Percentiles rank a stretch among this genome's conserved stretches.
phyloP scores from a whole-genome alignment of 371 early-diverging fungal genomes.

The Mortierella sp. region DNA sequence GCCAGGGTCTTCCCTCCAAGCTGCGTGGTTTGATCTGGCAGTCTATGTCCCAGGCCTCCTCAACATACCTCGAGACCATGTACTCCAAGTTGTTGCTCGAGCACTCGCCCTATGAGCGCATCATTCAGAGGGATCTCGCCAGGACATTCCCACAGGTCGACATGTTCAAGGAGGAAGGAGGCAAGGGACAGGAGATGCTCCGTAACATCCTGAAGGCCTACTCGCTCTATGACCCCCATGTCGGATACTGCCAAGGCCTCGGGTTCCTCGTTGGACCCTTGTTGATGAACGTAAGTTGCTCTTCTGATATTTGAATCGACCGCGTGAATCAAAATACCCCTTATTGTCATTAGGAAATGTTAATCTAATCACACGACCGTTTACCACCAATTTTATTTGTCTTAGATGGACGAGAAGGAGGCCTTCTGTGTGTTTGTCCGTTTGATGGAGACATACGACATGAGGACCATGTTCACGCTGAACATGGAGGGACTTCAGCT shows the following conservation, averaged over 20 bases:
- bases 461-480: slow-evolving; percentile 85
- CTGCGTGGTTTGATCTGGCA: slow-evolving; percentile 95
- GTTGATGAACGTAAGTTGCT: slow-evolving; percentile 82
- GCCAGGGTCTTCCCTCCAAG: slow-evolving; percentile 86
- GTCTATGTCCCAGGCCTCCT: slow-evolving; percentile 87
- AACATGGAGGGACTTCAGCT: slow-evolving; percentile 91
- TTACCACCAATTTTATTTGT: slow-evolving; percentile 62
- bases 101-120: slow-evolving; percentile 86
- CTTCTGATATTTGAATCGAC: no score
- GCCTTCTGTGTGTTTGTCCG: slow-evolving; percentile 93
- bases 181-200: slow-evolving; percentile 87
- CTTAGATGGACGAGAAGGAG: slow-evolving; percentile 90
- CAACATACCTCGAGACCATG: slow-evolving; percentile 83
- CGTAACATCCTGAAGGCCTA: slow-evolving; percentile 92
- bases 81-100: slow-evolving; percentile 87
- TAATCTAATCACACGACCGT: no score
- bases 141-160: slow-evolving; percentile 92
- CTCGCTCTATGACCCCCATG: slow-evolving; percentile 89
- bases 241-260: slow-evolving; percentile 98
- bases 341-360: no score
- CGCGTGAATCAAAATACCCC: no score
- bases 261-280: slow-evolving; percentile 94
- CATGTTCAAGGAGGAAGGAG: slow-evolving; percentile 88
- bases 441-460: slow-evolving; percentile 91
- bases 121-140: slow-evolving; percentile 92